A percentile compares a stretch with the other conserved stretches of the same genome.
Evolutionary conservation across 768 basidiomycete species (phyloP).

Genomic region (Crucibulum laeve): DNA sequence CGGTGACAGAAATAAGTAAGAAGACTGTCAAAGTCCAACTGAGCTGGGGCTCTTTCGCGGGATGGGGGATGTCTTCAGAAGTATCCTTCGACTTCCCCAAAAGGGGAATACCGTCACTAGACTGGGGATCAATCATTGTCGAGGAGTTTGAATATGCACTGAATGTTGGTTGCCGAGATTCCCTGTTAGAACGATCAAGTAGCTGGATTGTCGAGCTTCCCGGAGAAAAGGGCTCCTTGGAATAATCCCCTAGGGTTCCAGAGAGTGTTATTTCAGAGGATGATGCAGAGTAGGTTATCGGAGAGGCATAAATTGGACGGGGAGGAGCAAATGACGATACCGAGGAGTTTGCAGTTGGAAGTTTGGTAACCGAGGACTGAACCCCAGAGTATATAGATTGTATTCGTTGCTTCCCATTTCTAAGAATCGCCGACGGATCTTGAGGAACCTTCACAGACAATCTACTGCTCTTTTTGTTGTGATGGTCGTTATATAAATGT

Average conservation of each 20-base stretch:
- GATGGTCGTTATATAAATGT: conserved; percentile 54
- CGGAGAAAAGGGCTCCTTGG: neutral
- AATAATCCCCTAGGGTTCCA: conserved; percentile 6
- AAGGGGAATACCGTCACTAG: too few relatives aligned
- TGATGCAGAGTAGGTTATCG: conserved; percentile 8
- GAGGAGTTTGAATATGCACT: too few relatives aligned
- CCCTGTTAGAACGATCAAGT: too few relatives aligned
- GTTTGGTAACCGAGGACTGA: too few relatives aligned
- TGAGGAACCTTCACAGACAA: conserved; percentile 29
- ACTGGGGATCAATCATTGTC: too few relatives aligned
- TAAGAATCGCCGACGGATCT: conserved; percentile 22
- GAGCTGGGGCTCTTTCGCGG: conserved; percentile 44
- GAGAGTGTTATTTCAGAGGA: conserved; percentile 11
- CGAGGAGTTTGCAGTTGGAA: conserved; percentile 4
- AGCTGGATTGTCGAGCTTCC: too few relatives aligned
- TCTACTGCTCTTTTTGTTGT: conserved; percentile 37
- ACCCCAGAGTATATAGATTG: too few relatives aligned
- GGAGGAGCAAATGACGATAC: conserved; percentile 8
- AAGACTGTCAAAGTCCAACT: conserved; percentile 55
- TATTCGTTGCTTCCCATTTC: conserved; percentile 7
- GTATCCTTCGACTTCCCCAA: neutral
- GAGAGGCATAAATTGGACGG: conserved; percentile 11
- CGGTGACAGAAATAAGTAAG: conserved; percentile 55
- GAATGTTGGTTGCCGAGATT: too few relatives aligned
- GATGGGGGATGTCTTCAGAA: neutral